Evolutionary conservation across 306 rosid species (phyloP).

Genomic region (Gastrolobium bilobum): DNA sequence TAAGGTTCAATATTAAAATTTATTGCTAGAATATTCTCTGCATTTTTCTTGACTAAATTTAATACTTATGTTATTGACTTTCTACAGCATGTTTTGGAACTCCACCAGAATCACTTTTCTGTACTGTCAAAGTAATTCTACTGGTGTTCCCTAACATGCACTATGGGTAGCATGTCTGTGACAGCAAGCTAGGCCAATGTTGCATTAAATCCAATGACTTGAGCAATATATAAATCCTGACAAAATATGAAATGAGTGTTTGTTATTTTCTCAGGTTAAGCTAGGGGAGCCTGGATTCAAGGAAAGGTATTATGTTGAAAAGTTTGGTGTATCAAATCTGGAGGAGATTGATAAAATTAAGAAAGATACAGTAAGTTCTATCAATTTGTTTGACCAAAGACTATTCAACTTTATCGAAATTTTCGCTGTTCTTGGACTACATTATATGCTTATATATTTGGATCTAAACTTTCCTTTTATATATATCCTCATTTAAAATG

Average conservation of each 20-base stretch:
- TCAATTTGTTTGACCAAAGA: neutral
- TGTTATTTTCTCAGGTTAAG: constrained; percentile 63
- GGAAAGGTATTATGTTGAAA: constrained; percentile 82
- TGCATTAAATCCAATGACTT: neutral
- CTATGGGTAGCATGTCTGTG: neutral
- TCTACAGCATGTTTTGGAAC: constrained; percentile 11
- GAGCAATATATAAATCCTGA: constrained; percentile 30
- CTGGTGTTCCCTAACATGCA: neutral
- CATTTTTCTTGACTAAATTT: constrained; percentile 11
- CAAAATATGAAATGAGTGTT: constrained; percentile 4
- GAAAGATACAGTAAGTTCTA: constrained; percentile 58
- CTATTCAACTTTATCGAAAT: neutral
- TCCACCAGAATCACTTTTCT: constrained; percentile 12
- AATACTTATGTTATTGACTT: neutral
- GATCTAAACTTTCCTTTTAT: neutral
- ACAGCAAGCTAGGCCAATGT: constrained; percentile 15
- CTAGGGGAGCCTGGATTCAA: constrained; percentile 88
- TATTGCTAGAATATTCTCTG: neutral
- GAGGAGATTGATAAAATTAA: constrained; percentile 70
- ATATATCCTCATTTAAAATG: neutral
- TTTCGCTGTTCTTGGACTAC: constrained; percentile 11
- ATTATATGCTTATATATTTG: constrained; percentile 26
- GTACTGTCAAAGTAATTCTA: constrained; percentile 12
- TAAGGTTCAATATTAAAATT: constrained; percentile 62
- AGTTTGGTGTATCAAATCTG: constrained; percentile 62